Base-by-base conservation (phyloP, 352 stramenopile genomes). In the Phytophthora uliginosa region DNA sequence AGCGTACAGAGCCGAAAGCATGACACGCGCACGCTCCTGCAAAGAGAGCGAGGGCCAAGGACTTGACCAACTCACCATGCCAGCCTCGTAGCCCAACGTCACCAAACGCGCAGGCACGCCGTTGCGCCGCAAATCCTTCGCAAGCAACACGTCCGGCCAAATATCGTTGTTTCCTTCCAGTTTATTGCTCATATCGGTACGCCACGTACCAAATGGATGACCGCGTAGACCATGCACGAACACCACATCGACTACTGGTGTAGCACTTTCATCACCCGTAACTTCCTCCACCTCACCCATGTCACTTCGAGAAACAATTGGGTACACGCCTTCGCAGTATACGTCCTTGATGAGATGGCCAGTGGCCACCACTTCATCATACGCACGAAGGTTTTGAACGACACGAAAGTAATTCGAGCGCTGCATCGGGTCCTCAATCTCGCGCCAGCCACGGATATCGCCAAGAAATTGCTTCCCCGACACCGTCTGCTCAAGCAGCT, bases 171-270 rank as follows among this genome's bases (percentile, higher is more conserved):
- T 80, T 12, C 70, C 77, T n/a, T 90, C 68, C 20, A 93, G 59
- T 0, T 83, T 74, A 33, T 79, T 84, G 54, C 74, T 67, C 87
- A 95, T 96, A 50, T 95, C 77, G 1, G 86, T 94, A 17, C 90
- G 83, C 90, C 90, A 96, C 15, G 88, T 96, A 10, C 86, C 81
- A 26, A 95, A 96, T 20, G 88, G 85, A 68, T 96, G 85, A 5
- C 90, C 90, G 13, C 88, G 85, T 33, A 96, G 72, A 3, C 90
- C 90, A 70, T 96, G 90, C n/a, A 96, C 81, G 60, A 96, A 95
- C 2, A 96, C 85, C 9, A 96, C 72, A 40, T 96, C 90, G 15
- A 96, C 61, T 15, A 80, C 58, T 1, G 70, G 56, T 4, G 59
- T 48, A 45, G 50, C 26, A 20, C 55, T 52, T 13, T 50, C 15